These are phyloP conservation scores for Hypoxylon sp. DNA, from an alignment of 2,329 filamentous ascomycete genomes.

Conservation along the genomic window DNA sequence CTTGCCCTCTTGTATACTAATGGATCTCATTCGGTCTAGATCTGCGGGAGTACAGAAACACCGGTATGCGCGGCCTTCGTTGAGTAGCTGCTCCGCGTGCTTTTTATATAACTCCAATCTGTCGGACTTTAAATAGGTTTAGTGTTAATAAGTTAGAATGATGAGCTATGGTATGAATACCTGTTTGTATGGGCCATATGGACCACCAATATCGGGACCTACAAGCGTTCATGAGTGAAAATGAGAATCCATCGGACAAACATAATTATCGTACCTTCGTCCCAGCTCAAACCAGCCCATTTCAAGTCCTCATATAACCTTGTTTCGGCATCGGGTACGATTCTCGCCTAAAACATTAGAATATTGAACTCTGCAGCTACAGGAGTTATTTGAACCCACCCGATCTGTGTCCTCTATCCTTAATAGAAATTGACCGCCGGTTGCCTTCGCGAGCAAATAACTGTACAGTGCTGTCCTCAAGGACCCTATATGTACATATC, in stretches of 20 bases:
- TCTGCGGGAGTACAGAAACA: conserved; percentile 89
- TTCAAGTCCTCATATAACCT: conserved; percentile 82
- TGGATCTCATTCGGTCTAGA: conserved; percentile 75
- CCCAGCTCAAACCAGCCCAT: conserved; percentile 94
- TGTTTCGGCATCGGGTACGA: conserved; percentile 83
- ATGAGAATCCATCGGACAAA: conserved; percentile 8
- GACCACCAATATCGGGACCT: conserved; percentile 86
- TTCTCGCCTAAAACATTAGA: conserved; percentile 74
- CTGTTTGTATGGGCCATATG: conserved; percentile 88
- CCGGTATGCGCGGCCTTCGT: conserved; percentile 83
- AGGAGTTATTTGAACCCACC: conserved; percentile 63
- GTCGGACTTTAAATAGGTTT: conserved; percentile 73
- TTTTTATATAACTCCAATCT: conserved; percentile 79
- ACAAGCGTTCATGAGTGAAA: conserved; percentile 29
- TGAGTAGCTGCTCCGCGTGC: conserved; percentile 78
- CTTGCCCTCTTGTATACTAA: conserved; percentile 68
- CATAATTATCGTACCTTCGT: conserved; percentile 77
- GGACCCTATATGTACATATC: conserved; percentile 92
- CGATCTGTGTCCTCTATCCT: conserved; percentile 97
- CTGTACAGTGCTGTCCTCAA: conserved; percentile 93
- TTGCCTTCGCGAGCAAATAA: conserved; percentile 88
- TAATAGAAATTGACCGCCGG: conserved; percentile 90
- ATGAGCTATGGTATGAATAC: conserved; percentile 59
- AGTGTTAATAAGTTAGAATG: not conserved
- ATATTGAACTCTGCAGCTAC: conserved; percentile 1